These are phyloP conservation scores for Acanthamoeba sp. DNA, from an alignment of 208 protist genomes.

Conservation along the genomic window DNA sequence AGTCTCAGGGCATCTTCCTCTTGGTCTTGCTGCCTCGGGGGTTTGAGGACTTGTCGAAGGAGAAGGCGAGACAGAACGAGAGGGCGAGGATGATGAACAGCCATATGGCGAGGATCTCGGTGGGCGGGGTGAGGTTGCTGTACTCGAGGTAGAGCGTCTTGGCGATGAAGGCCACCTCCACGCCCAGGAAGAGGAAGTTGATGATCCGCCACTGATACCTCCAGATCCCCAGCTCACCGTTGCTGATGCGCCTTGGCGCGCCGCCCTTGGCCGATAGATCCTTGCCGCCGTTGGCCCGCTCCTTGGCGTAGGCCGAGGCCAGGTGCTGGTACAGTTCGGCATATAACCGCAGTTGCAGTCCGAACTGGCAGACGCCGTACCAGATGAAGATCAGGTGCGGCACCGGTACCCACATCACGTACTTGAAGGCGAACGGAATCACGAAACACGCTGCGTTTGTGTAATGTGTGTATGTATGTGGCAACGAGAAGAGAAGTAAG, in stretches of 20 bases:
- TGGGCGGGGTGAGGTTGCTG: constrained; percentile 50
- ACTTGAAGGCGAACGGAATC: constrained; percentile 71
- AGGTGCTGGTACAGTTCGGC: constrained; percentile 48
- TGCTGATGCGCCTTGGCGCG: neutral
- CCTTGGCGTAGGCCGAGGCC: constrained; percentile 6
- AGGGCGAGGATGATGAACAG: constrained; percentile 18
- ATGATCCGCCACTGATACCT: constrained; percentile 58
- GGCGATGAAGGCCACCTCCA: constrained; percentile 34
- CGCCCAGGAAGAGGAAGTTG: neutral
- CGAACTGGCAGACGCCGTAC: constrained; percentile 56
- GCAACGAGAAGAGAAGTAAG: too few species aligned
- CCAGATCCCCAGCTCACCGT: constrained; percentile 35
- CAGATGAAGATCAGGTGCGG: constrained; percentile 68
- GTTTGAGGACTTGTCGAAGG: neutral
- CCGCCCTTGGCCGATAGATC: neutral
- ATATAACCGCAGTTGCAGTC: constrained; percentile 56
- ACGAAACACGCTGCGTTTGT: constrained; percentile 17
- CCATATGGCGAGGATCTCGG: constrained; percentile 35
- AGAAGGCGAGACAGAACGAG: constrained; percentile 31
- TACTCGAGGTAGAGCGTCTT: constrained; percentile 50
- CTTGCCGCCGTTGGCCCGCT: neutral
- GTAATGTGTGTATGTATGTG: too few species aligned
- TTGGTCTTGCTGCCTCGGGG: neutral
- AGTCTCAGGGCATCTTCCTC: constrained; percentile 62
- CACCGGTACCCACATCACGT: constrained; percentile 73